phyloP scores from a whole-genome alignment of 1,139 yeast species.

The Casaregolazyma suthepensis region DNA sequence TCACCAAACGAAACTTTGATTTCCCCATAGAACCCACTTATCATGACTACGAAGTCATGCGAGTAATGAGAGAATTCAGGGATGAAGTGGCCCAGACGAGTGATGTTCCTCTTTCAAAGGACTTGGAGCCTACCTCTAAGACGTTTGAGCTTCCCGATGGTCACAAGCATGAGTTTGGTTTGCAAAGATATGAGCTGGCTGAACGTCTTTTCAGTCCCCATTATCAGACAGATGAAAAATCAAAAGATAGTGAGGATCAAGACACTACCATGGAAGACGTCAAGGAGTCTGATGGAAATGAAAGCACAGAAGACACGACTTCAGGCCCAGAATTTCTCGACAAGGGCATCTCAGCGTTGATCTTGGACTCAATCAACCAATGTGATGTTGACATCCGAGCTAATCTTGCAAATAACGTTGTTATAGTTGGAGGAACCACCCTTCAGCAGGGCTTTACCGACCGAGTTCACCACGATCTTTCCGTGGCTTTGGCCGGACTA shows the following conservation, averaged over 20 bases:
- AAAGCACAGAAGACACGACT: slow-evolving; percentile 10
- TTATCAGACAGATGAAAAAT: slow-evolving; percentile 31
- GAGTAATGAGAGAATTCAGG: slow-evolving; percentile 52
- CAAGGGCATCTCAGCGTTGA: slow-evolving; percentile 60
- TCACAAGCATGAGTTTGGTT: slow-evolving; percentile 43
- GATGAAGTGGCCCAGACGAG: slow-evolving; percentile 45
- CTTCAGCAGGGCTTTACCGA: slow-evolving; percentile 85
- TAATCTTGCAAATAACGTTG: slow-evolving; percentile 84
- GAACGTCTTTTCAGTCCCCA: slow-evolving; percentile 61
- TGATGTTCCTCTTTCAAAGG: slow-evolving; percentile 36
- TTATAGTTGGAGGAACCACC: slow-evolving; percentile 85
- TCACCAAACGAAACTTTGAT: slow-evolving; percentile 30
- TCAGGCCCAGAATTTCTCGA: slow-evolving; percentile 19
- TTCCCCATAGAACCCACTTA: slow-evolving; percentile 24
- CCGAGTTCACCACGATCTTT: slow-evolving; percentile 67
- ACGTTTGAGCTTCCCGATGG: slow-evolving; percentile 81
- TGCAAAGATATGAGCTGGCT: slow-evolving; percentile 62
- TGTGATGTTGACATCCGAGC: slow-evolving; percentile 89
- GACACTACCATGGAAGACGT: slow-evolving; percentile 17
- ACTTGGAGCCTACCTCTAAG: slow-evolving; percentile 15
- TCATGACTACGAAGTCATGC: slow-evolving; percentile 26
- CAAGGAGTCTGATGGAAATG: slow-evolving; percentile 18
- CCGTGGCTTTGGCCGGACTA: slow-evolving; percentile 76
- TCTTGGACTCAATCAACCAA: slow-evolving; percentile 55
- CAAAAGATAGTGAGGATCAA: slow-evolving; percentile 25